These are phyloP conservation scores for Penicillium bovifimosum DNA, from an alignment of 495 filamentous ascomycete genomes.

Conservation along the genomic window DNA sequence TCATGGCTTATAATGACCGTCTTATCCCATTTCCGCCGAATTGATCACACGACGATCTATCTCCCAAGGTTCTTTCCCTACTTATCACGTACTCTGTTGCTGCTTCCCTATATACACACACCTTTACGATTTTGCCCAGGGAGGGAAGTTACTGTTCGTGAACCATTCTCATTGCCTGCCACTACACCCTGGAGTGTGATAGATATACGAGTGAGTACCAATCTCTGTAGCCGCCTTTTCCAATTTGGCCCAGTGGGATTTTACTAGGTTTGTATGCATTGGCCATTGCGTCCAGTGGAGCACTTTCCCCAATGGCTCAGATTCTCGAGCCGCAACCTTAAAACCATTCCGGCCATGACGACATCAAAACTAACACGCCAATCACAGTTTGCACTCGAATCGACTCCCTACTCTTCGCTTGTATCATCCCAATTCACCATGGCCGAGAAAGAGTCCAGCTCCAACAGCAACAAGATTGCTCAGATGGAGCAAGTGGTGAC, in stretches of 20 bases:
- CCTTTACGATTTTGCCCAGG: not conserved
- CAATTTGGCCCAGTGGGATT: not conserved
- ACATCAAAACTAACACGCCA: not conserved
- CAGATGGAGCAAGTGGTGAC: conserved; percentile 51
- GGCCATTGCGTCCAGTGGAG: no score
- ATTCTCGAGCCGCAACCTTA: not conserved
- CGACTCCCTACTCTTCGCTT: not conserved
- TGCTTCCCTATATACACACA: not conserved
- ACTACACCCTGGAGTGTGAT: not conserved
- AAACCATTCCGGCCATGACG: not conserved
- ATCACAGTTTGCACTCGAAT: not conserved
- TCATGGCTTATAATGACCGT: conserved; percentile 9
- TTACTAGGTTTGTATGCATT: not conserved
- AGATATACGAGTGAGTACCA: not conserved
- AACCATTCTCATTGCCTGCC: not conserved
- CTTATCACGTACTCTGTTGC: not conserved
- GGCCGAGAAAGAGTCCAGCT: conserved; percentile 14
- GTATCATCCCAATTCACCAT: conserved; percentile 17
- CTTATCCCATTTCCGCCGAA: conserved; percentile 13
- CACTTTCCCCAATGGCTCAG: not conserved
- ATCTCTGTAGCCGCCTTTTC: no score
- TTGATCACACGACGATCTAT: conserved; percentile 5
- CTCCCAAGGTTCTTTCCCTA: conserved; percentile 2
- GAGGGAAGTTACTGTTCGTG: not conserved
- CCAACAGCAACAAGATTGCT: conserved; percentile 36